These are phyloP conservation scores for Talaromyces trachyspermus DNA, from an alignment of 495 filamentous ascomycete genomes.

Conservation along the genomic window DNA sequence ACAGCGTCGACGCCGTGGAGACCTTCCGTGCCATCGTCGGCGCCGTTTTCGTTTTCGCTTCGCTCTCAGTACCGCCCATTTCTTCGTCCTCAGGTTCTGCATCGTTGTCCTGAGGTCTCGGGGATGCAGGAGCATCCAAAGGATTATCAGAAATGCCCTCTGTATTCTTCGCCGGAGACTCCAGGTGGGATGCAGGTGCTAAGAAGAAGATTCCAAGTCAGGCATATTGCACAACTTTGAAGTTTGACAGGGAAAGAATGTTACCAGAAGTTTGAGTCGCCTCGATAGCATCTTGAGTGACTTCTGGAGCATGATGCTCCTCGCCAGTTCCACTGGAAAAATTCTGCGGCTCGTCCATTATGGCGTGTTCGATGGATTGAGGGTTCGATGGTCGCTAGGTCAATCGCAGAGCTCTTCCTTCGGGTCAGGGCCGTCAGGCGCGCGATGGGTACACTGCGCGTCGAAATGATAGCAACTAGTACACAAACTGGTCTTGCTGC, in stretches of 20 bases:
- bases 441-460: not conserved
- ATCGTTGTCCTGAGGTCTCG: slow-evolving; percentile 56
- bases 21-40: slow-evolving; percentile 31
- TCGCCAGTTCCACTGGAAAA: slow-evolving; percentile 22
- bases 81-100: slow-evolving; percentile 71
- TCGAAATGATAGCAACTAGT: not conserved
- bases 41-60: slow-evolving; percentile 45
- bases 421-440: not conserved
- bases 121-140: slow-evolving; percentile 74
- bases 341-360: slow-evolving; percentile 32
- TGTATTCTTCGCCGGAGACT: slow-evolving; percentile 20
- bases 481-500: not conserved
- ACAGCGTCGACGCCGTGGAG: slow-evolving; percentile 34
- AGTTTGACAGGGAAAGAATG: slow-evolving; percentile 8
- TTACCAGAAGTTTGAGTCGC: slow-evolving; percentile 26
- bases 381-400: not conserved
- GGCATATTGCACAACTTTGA: slow-evolving; percentile 5
- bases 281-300: slow-evolving; percentile 22
- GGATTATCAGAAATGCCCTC: slow-evolving; percentile 60
- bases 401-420: not conserved
- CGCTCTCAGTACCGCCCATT: slow-evolving; percentile 66
- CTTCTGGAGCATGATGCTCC: slow-evolving; percentile 20
- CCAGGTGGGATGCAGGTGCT: slow-evolving; percentile 29
- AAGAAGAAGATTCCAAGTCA: slow-evolving; percentile 10
- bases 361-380: slow-evolving; percentile 9